A percentile compares a stretch with the other conserved stretches of the same genome.
phyloP scores from a whole-genome alignment of 306 rosid species.

The Gastrolobium villosum region DNA sequence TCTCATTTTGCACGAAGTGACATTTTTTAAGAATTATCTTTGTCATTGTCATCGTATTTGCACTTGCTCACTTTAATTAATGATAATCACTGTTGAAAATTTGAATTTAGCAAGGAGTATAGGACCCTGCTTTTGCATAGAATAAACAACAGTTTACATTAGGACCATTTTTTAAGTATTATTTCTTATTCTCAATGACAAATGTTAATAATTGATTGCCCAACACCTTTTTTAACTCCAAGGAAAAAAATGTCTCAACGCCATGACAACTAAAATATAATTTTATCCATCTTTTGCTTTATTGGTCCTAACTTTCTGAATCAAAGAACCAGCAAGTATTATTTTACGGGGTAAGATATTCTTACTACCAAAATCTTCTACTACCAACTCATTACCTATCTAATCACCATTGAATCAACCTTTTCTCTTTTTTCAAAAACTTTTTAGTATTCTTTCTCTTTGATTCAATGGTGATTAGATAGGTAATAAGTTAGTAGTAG shows the following conservation, averaged over 20 bases:
- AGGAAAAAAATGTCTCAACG: not conserved
- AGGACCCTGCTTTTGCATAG: not conserved
- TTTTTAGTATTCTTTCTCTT: too few relatives aligned
- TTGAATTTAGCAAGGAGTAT: not conserved
- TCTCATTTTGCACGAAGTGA: not conserved
- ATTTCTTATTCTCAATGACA: not conserved
- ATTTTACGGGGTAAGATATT: too few relatives aligned
- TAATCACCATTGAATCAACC: too few relatives aligned
- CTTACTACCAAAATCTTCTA: too few relatives aligned
- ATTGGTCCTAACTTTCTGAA: not conserved
- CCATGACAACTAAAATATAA: not conserved
- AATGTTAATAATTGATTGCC: not conserved
- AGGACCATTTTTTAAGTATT: not conserved
- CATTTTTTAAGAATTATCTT: not conserved
- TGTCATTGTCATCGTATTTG: not conserved
- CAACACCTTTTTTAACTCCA: not conserved
- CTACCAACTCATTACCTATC: too few relatives aligned
- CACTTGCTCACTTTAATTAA: not conserved
- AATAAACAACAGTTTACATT: not conserved
- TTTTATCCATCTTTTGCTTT: not conserved
- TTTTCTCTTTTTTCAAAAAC: too few relatives aligned
- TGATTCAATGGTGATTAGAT: too few relatives aligned
- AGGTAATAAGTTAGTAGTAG: too few relatives aligned
- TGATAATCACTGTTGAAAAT: not conserved
- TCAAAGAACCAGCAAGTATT: conserved; percentile 3